A percentile compares a stretch with the other conserved stretches of the same genome.
These are phyloP conservation scores for Plasmodium ovale DNA, from an alignment of 169 alveolate genomes.

Conservation along the genomic window DNA sequence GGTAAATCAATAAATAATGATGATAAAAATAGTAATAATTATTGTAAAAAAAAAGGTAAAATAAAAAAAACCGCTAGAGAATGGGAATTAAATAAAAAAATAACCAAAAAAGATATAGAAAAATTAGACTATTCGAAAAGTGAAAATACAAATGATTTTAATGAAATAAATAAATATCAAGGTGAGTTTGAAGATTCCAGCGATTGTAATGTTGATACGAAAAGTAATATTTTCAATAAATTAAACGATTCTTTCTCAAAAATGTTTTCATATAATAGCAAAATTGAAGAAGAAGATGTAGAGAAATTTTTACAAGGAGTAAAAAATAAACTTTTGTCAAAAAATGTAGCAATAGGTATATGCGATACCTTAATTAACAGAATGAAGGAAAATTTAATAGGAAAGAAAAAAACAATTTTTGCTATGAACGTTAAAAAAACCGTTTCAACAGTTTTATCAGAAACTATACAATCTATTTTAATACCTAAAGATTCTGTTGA, in stretches of 20 bases:
- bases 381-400: conserved; percentile 88
- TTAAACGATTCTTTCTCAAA: conserved; percentile 89
- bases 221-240: conserved; percentile 38
- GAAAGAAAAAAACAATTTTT: conserved; percentile 90
- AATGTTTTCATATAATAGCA: conserved; percentile 87
- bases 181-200: conserved; percentile 58
- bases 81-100: conserved; percentile 65
- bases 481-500: conserved; percentile 93
- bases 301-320: conserved; percentile 89
- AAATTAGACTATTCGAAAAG: conserved; percentile 58
- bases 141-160: conserved; percentile 1
- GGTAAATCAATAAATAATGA: neutral
- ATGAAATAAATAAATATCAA: conserved; percentile 27
- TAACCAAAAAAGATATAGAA: conserved; percentile 41
- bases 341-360: conserved; percentile 94
- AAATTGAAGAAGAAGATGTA: conserved; percentile 89
- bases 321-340: conserved; percentile 87
- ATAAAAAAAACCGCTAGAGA: conserved; percentile 65
- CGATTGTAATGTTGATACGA: conserved; percentile 44
- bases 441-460: conserved; percentile 89
- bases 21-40: neutral
- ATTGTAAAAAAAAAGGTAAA: conserved; percentile 34
- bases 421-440: conserved; percentile 88
- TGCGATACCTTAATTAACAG: conserved; percentile 90
- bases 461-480: conserved; percentile 89